Evolutionary conservation across 441 rosid genomes (phyloP).

Genomic region (Erysimum pusillum): DNA sequence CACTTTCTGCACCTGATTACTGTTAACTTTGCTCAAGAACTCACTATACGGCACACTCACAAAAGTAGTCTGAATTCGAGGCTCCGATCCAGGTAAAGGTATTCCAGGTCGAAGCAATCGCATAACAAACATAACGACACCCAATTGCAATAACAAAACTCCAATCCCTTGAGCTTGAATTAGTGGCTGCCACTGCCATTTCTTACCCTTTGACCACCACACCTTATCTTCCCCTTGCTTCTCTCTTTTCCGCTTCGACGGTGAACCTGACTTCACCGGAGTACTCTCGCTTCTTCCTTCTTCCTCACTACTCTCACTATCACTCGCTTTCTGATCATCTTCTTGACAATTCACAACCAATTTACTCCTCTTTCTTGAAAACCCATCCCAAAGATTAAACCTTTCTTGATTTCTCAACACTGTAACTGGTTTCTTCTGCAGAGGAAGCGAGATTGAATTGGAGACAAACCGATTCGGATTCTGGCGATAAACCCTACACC

Average conservation of each 20-base stretch:
- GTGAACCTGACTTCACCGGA: constrained; percentile 1
- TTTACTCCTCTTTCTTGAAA: constrained; percentile 47
- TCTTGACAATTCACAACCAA: constrained; percentile 70
- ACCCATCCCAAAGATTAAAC: constrained; percentile 50
- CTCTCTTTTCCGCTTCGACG: constrained; percentile 62
- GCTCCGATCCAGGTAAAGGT: constrained; percentile 86
- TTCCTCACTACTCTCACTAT: constrained; percentile 44
- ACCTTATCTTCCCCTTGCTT: constrained; percentile 63
- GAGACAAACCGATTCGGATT: constrained; percentile 50
- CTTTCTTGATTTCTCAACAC: constrained; percentile 24
- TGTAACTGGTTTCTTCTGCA: constrained; percentile 19
- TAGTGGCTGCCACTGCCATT: constrained; percentile 82
- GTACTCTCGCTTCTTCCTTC: constrained; percentile 53
- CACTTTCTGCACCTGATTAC: constrained; percentile 79
- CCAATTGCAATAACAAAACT: constrained; percentile 76
- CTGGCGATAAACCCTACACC: constrained; percentile 55
- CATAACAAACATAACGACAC: constrained; percentile 82
- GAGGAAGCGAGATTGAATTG: constrained; percentile 45
- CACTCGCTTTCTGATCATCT: constrained; percentile 58
- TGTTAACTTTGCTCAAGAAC: constrained; percentile 76
- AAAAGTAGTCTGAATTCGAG: constrained; percentile 65
- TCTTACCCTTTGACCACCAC: constrained; percentile 80
- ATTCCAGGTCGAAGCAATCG: constrained; percentile 84
- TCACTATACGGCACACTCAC: constrained; percentile 89
- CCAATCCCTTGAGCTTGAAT: constrained; percentile 81